phyloP scores from a whole-genome alignment of 495 filamentous ascomycete species.

The Annulohypoxylon moriforme region DNA sequence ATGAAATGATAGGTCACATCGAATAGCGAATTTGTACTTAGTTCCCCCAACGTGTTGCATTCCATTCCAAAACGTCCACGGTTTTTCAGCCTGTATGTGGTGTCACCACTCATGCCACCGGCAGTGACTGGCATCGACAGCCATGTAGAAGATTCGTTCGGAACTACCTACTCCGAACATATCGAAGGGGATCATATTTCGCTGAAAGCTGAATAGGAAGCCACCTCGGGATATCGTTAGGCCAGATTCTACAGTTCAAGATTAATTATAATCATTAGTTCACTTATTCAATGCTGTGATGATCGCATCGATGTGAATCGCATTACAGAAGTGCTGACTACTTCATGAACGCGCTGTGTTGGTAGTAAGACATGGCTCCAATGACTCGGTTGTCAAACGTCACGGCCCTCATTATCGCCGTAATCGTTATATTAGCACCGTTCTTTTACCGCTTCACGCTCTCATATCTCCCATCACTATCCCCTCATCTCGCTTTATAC shows the following conservation, averaged over 20 bases:
- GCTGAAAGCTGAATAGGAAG: not conserved
- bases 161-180: conserved; percentile 36
- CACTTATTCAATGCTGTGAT: not conserved
- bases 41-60: conserved; percentile 23
- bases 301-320: not conserved
- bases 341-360: not conserved
- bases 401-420: conserved; percentile 2
- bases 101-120: conserved; percentile 41
- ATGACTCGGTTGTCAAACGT: conserved; percentile 8
- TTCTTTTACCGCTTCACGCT: conserved; percentile 18
- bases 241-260: not conserved
- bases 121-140: conserved; percentile 22
- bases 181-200: conserved; percentile 22
- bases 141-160: conserved; percentile 27
- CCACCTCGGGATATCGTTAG: not conserved
- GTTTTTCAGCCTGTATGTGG: conserved; percentile 38
- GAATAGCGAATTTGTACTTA: conserved; percentile 28
- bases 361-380: conserved; percentile 18
- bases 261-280: conserved; percentile 4
- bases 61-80: conserved; percentile 21
- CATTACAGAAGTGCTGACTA: not conserved
- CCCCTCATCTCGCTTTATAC: conserved; percentile 11
- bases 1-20: conserved; percentile 37
- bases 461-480: conserved; percentile 6
- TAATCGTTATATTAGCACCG: conserved; percentile 14